A percentile compares a stretch with the other conserved stretches of the same genome.
Evolutionary conservation across 768 basidiomycete genomes (phyloP).

Genomic region (Mycena epipterygia): DNA sequence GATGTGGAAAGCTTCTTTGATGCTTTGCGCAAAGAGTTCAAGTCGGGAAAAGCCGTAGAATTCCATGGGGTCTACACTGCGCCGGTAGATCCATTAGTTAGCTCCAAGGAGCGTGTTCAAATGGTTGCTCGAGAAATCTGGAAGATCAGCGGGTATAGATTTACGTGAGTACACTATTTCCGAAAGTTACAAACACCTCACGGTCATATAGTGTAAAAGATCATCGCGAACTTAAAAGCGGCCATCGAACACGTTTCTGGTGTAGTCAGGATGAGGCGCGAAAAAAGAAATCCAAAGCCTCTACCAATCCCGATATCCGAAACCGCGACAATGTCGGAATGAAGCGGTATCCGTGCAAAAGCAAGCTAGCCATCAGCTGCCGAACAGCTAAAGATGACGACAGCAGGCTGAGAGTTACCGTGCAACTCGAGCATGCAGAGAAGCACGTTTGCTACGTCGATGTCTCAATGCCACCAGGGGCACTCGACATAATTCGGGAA

Average conservation of each 20-base stretch:
- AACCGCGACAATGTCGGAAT: slow-evolving; percentile 45
- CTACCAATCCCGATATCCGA: slow-evolving; percentile 35
- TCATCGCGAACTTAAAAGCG: slow-evolving; percentile 31
- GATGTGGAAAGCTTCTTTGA: slow-evolving; percentile 17
- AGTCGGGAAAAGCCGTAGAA: slow-evolving; percentile 34
- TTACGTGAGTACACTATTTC: slow-evolving; percentile 37
- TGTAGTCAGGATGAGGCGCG: slow-evolving; percentile 45
- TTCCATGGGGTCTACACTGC: slow-evolving; percentile 39
- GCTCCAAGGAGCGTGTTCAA: slow-evolving; percentile 34
- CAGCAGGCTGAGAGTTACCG: neutral
- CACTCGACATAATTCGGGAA: slow-evolving; percentile 38
- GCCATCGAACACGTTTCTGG: slow-evolving; percentile 41
- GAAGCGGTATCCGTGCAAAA: slow-evolving; percentile 43
- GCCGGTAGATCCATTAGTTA: slow-evolving; percentile 31
- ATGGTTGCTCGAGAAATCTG: slow-evolving; percentile 40
- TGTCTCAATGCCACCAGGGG: slow-evolving; percentile 41
- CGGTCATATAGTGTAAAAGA: slow-evolving; percentile 38
- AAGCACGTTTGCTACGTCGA: slow-evolving; percentile 41
- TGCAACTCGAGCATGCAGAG: slow-evolving; percentile 28
- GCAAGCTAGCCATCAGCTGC: slow-evolving; percentile 37
- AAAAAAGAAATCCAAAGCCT: slow-evolving; percentile 40
- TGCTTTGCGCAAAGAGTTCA: neutral
- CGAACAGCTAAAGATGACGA: neutral
- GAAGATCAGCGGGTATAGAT: slow-evolving; percentile 43
- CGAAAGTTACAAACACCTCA: slow-evolving; percentile 22